Conservation (phyloP, 1,284 basidiomycete species). For the Melampsora abietis-canadensis region DNA sequence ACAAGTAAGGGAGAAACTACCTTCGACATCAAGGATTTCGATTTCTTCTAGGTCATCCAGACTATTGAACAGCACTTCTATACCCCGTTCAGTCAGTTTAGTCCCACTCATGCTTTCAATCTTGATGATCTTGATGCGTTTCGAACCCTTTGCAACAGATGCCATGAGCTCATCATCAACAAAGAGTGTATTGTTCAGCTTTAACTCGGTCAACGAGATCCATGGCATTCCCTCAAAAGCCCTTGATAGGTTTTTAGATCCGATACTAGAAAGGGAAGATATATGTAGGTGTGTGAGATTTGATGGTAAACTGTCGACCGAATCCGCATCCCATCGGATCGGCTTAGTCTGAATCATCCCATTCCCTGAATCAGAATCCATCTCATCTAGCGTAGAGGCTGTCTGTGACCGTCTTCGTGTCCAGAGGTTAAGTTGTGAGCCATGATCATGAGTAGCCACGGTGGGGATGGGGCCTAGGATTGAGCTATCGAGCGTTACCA, state of each 20-base stretch:
- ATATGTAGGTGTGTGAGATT: slow-evolving; percentile 19
- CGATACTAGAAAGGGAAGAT: slow-evolving; percentile 23
- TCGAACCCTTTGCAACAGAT: slow-evolving; percentile 17
- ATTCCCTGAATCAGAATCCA: slow-evolving; percentile 18
- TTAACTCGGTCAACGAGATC: slow-evolving; percentile 12
- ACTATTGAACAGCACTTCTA: slow-evolving; percentile 22
- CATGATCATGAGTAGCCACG: slow-evolving; percentile 6
- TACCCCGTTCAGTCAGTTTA: slow-evolving; percentile 32
- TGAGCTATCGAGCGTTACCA: neutral
- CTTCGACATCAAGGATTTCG: slow-evolving; percentile 39
- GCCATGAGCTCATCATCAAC: slow-evolving; percentile 33
- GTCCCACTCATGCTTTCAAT: slow-evolving; percentile 28
- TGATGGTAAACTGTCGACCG: slow-evolving; percentile 7
- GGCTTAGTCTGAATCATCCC: neutral
- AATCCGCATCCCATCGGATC: slow-evolving; percentile 25
- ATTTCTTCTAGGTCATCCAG: slow-evolving; percentile 29
- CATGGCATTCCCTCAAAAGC: slow-evolving; percentile 22
- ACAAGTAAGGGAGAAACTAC: neutral
- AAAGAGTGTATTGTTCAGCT: slow-evolving; percentile 21
- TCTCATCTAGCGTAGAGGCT: neutral
- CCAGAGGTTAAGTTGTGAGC: neutral
- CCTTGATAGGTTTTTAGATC: slow-evolving; percentile 15
- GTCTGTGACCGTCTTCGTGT: slow-evolving; percentile 1
- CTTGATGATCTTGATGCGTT: slow-evolving; percentile 17
- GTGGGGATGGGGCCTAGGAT: neutral